phyloP scores from a whole-genome alignment of 768 basidiomycete species.

The Leucosporidium creatinivorum region DNA sequence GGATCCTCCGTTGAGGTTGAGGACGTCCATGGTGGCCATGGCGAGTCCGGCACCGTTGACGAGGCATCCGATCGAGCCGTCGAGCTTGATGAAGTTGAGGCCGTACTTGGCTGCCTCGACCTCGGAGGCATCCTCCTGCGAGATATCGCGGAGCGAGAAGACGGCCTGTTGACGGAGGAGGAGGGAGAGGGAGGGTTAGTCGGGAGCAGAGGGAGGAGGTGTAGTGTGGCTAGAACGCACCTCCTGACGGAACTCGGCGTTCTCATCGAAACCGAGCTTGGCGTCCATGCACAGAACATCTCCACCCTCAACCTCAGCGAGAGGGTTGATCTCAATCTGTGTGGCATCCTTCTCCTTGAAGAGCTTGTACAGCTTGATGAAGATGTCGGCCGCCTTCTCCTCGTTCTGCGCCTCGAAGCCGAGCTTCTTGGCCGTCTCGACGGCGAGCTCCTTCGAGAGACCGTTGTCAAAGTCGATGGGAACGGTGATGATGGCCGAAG shows the following conservation, averaged over 20 bases:
- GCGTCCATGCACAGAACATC: constrained; percentile 98
- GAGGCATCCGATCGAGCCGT: constrained; percentile 45
- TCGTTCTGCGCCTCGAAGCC: constrained; percentile 71
- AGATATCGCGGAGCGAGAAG: constrained; percentile 78
- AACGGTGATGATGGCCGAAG: constrained; percentile 87
- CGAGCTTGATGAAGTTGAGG: constrained; percentile 98
- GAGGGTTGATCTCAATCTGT: constrained; percentile 98
- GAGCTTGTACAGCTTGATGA: constrained; percentile 86
- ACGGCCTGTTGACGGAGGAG: constrained; percentile 51
- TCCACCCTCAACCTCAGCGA: constrained; percentile 86
- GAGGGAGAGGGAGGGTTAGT: too few relatives aligned
- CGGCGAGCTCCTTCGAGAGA: constrained; percentile 58
- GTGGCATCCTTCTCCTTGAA: constrained; percentile 99
- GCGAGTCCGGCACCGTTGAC: background rate
- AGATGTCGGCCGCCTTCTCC: constrained; percentile 82
- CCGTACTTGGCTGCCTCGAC: constrained; percentile 94
- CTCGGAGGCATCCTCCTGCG: constrained; percentile 94
- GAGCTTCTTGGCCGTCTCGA: constrained; percentile 75
- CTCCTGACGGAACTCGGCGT: constrained; percentile 91
- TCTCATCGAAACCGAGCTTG: constrained; percentile 99
- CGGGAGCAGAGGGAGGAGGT: too few relatives aligned
- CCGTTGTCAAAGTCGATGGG: constrained; percentile 80
- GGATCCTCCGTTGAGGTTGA: constrained; percentile 67
- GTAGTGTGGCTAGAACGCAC: constrained; percentile 7
- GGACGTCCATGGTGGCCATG: constrained; percentile 41